These are phyloP conservation scores for Hypocrella siamensis DNA, from an alignment of 2,329 filamentous ascomycete species.

Conservation along the genomic window DNA sequence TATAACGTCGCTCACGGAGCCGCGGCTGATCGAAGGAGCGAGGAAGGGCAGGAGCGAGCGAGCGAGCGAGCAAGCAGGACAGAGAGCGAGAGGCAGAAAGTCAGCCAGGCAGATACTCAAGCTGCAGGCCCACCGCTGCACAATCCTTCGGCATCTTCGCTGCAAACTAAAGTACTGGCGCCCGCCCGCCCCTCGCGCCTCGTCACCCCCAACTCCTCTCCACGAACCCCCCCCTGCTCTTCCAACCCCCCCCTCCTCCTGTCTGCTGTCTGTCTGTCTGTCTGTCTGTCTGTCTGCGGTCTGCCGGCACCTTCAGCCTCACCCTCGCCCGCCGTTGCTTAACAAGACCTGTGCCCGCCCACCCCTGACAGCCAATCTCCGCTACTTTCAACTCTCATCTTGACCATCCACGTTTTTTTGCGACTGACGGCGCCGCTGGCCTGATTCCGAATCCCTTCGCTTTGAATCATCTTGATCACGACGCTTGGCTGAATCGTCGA, in stretches of 20 bases:
- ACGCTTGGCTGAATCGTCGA: no score
- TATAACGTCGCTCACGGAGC: no score
- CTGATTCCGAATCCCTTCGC: no score
- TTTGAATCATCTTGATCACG: no score
- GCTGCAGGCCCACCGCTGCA: no score
- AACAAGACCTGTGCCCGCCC: background rate
- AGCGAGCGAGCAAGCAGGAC: background rate
- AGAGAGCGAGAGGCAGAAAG: background rate
- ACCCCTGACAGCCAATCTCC: background rate
- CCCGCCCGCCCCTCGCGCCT: conserved; percentile 6
- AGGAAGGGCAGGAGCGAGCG: background rate
- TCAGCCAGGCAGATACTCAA: background rate
- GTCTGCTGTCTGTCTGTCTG: background rate
- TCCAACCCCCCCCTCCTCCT: background rate
- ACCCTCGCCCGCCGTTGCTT: no score
- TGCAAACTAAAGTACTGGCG: no score
- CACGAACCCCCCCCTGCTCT: background rate
- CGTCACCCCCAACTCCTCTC: no score
- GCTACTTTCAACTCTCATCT: background rate
- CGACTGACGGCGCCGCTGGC: no score
- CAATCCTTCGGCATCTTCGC: no score
- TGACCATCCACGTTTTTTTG: background rate
- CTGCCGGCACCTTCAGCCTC: conserved; percentile 6
- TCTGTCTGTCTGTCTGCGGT: background rate
- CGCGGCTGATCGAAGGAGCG: background rate